Conservation (phyloP, 164 flowering plant species). For the Nymphaea thermarum region DNA sequence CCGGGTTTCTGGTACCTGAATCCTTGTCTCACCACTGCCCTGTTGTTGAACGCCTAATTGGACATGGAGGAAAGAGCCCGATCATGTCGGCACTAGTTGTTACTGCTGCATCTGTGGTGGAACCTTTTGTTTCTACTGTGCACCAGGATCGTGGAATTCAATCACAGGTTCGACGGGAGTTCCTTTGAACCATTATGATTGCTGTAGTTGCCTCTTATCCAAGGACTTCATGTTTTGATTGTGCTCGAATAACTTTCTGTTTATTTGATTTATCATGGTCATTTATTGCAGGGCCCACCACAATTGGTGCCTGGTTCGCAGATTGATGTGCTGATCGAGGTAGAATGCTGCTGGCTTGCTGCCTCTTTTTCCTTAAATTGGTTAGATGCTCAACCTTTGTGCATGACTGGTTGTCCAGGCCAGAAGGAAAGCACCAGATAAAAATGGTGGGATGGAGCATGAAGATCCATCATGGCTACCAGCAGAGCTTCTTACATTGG, state of each 20-base stretch:
- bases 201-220: not conserved
- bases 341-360: slow-evolving; percentile 6
- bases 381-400: not conserved
- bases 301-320: slow-evolving; percentile 57
- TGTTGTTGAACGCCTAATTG: slow-evolving; percentile 9
- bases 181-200: not conserved
- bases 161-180: slow-evolving; percentile 23
- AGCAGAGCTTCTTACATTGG: slow-evolving; percentile 47
- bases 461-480: slow-evolving; percentile 36
- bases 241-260: not conserved
- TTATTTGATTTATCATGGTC: slow-evolving; percentile 5
- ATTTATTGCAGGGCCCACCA: slow-evolving; percentile 30
- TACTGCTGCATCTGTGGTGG: slow-evolving; percentile 75
- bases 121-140: slow-evolving; percentile 50
- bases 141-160: slow-evolving; percentile 15
- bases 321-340: slow-evolving; percentile 74
- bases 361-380: too few species aligned
- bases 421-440: slow-evolving; percentile 8
- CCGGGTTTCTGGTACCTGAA: slow-evolving; percentile 61
- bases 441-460: slow-evolving; percentile 7
- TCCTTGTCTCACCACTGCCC: slow-evolving; percentile 7
- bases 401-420: slow-evolving; percentile 12
- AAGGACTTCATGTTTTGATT: not conserved
- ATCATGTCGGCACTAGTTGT: slow-evolving; percentile 26
- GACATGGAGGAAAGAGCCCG: slow-evolving; percentile 4